Base-by-base conservation (phyloP, 495 filamentous ascomycete species). In the Cudoniella acicularis region DNA sequence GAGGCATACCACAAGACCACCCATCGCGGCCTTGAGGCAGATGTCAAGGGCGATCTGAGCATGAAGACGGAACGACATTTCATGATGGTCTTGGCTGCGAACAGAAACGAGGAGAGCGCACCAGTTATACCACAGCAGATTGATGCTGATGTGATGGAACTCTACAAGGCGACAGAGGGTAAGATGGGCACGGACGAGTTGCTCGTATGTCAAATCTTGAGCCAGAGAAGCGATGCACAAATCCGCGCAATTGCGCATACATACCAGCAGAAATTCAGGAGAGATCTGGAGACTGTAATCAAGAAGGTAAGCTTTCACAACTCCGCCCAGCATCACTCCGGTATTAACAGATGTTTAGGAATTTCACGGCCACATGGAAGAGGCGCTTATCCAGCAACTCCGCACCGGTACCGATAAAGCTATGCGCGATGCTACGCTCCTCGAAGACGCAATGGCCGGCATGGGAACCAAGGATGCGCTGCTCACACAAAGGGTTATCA, bases 301-400 rank as follows among this genome's bases (percentile, higher is more conserved):
- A 78, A 81, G 52, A 86, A 80, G 71, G 80, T 83, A 60, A 68
- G 70, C 65, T 26, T 40, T 8, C 49, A 27, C 8, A 57, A 3
- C 20, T 30, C 50, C 8, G 8, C 20, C 10, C 22, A 27, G 13
- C 18, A 46, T 48, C n/a, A n/a, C 6, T 47, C 47, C 21, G 2
- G 17, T 43, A 23, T 54, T 65, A 56, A 66, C 51, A 46, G 10
- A 2, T 24, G 2, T 41, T 27, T 47, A 83, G 74, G 86, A 94
- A 67, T 96, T 96, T 72, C 87, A 86, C 0, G 93, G 92, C 0
- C 93, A 98, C 65, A 96, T 97, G 91, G 82, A 92, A 72, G 80
- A 88, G 23, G 91, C 91, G 0, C 72, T 96, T n/a, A 70, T 92
- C 42, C 83, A 82, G 53, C 90, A 96, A 72, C 73, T 96, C 3